These are phyloP conservation scores for Castanea crenata DNA, from an alignment of 306 rosid genomes.

Conservation along the genomic window DNA sequence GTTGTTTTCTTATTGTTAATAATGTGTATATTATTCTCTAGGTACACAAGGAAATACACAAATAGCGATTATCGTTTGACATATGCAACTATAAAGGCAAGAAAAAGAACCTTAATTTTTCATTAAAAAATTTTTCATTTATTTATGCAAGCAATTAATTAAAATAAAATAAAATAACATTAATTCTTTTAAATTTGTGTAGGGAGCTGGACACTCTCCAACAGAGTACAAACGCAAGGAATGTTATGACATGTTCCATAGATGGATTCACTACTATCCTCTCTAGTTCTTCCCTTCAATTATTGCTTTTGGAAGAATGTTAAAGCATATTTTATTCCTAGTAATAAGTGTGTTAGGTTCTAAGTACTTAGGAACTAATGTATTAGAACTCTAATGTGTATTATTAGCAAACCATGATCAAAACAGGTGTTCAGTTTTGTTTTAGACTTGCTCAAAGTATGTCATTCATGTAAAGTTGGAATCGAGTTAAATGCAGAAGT, in stretches of 20 bases:
- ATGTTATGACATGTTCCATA: slow-evolving; percentile 7
- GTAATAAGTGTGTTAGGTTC: too few species aligned
- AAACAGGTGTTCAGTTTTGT: too few species aligned
- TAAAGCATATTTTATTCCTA: too few species aligned
- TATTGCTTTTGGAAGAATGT: too few species aligned
- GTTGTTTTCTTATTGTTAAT: background rate
- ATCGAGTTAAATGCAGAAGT: too few species aligned
- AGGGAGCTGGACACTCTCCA: slow-evolving; percentile 30
- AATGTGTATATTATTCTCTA: background rate
- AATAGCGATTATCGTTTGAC: slow-evolving; percentile 7
- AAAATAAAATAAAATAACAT: background rate
- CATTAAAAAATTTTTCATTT: background rate
- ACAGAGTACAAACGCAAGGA: slow-evolving; percentile 25
- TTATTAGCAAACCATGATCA: too few species aligned
- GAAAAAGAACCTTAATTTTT: background rate
- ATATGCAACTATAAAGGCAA: slow-evolving; percentile 29
- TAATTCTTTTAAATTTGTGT: background rate
- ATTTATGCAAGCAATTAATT: background rate
- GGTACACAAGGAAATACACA: slow-evolving; percentile 18
- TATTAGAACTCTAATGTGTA: too few species aligned
- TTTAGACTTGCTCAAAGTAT: too few species aligned
- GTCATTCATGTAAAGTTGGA: too few species aligned
- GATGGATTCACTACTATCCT: slow-evolving; percentile 20
- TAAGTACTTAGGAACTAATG: too few species aligned
- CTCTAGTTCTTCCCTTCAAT: background rate